phyloP scores from a whole-genome alignment of 371 early-diverging fungal genomes.

The Smittium mucronatum region DNA sequence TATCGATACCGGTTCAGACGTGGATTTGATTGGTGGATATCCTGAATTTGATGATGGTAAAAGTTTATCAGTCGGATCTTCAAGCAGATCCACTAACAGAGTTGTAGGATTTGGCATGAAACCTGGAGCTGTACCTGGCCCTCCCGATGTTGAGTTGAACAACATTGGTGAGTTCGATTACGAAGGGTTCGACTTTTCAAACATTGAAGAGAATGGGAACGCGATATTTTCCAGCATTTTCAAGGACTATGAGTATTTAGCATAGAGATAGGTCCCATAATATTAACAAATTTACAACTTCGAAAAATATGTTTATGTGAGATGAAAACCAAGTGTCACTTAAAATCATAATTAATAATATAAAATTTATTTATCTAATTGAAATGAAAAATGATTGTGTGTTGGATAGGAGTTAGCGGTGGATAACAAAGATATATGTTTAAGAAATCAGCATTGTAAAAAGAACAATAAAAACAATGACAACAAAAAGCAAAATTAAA shows the following conservation, averaged over 20 bases:
- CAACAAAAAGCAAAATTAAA: constrained; percentile 6
- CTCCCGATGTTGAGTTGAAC: not conserved
- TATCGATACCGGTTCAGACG: not conserved
- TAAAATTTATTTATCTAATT: no score
- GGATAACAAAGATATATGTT: not conserved
- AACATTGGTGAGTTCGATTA: not conserved
- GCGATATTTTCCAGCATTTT: not conserved
- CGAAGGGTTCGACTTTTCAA: not conserved
- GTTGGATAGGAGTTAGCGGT: not conserved
- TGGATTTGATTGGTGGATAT: not conserved
- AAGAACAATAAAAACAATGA: constrained; percentile 6
- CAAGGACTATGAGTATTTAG: constrained; percentile 3
- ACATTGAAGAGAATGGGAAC: not conserved
- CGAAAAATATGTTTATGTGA: no score
- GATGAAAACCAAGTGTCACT: no score
- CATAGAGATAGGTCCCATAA: not conserved
- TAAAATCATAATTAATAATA: no score
- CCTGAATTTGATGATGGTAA: not conserved
- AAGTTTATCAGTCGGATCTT: not conserved
- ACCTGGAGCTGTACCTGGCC: not conserved
- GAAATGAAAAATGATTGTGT: not conserved
- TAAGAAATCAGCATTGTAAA: not conserved
- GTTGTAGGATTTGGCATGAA: not conserved
- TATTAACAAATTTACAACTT: not conserved
- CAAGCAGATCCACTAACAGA: not conserved